These are phyloP conservation scores for Microbotryum intermedium DNA, from an alignment of 1,284 basidiomycete genomes.

Conservation along the genomic window DNA sequence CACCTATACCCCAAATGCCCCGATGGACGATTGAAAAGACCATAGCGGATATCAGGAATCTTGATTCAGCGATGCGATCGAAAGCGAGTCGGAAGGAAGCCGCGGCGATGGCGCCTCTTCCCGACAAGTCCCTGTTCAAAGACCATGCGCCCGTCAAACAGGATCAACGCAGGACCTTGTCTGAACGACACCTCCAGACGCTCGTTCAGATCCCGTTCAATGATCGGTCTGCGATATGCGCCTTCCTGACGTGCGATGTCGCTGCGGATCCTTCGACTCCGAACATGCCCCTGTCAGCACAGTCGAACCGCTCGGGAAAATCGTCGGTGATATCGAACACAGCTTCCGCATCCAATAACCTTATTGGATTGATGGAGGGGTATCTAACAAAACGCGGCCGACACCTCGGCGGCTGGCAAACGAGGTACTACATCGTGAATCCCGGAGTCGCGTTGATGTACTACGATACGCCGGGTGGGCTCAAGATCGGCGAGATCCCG, in stretches of 20 bases:
- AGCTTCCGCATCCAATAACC: conserved; percentile 47
- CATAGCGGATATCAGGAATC: conserved; percentile 76
- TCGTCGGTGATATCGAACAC: conserved; percentile 38
- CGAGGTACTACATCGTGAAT: conserved; percentile 78
- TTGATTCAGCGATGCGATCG: conserved; percentile 56
- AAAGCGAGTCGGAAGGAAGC: conserved; percentile 61
- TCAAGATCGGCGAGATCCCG: conserved; percentile 74
- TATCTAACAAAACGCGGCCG: conserved; percentile 93
- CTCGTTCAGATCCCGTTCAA: conserved; percentile 67
- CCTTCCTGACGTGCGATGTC: conserved; percentile 84
- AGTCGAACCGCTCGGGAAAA: too few species aligned
- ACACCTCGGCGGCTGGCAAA: conserved; percentile 88
- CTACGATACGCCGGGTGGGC: conserved; percentile 89
- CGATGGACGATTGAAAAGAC: conserved; percentile 88
- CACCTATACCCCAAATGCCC: conserved; percentile 55
- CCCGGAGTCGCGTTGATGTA: conserved; percentile 79
- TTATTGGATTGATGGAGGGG: conserved; percentile 63
- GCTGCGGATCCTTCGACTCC: conserved; percentile 48
- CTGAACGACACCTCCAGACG: conserved; percentile 82
- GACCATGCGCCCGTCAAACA: conserved; percentile 94
- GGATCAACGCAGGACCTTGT: conserved; percentile 80
- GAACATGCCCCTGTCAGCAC: conserved; percentile 49
- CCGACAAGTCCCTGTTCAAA: conserved; percentile 88
- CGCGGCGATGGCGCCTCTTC: conserved; percentile 62
- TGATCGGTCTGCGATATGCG: conserved; percentile 80